Conservation (phyloP, 345 rosid species). For the Conringia planisiliqua region DNA sequence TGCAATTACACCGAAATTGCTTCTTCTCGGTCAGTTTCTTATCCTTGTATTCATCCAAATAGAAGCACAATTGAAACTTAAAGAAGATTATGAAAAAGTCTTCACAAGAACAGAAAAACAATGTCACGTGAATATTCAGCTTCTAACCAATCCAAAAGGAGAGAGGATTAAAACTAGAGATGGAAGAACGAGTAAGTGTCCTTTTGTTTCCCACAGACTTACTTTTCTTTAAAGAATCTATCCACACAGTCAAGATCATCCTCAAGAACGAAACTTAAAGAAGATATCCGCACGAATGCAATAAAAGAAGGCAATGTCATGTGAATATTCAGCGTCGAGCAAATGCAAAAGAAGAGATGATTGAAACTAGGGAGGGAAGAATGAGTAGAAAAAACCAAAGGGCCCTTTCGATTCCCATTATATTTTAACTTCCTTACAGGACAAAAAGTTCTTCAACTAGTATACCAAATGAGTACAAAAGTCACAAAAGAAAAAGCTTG, state of each 20-base stretch:
- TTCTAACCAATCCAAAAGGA: not conserved
- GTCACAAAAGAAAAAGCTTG: not conserved
- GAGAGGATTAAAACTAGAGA: not conserved
- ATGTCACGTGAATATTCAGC: not conserved
- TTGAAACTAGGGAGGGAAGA: too few species aligned
- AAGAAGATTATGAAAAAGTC: not conserved
- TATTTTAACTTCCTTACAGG: not conserved
- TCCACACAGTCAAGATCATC: too few species aligned
- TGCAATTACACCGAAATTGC: not conserved
- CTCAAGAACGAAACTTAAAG: not conserved
- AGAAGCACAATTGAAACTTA: not conserved
- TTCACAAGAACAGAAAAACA: not conserved
- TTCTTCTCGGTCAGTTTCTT: not conserved
- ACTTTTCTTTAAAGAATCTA: too few species aligned
- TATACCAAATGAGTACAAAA: conserved; percentile 7
- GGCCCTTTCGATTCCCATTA: not conserved
- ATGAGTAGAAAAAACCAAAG: too few species aligned
- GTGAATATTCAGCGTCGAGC: not conserved
- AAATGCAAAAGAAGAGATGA: not conserved
- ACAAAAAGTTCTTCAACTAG: not conserved
- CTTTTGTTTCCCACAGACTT: too few species aligned
- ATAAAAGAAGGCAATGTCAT: too few species aligned
- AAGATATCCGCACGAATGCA: too few species aligned
- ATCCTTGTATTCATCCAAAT: not conserved
- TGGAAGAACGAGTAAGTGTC: too few species aligned